Evolutionary conservation across 768 basidiomycete species (phyloP).

Genomic region (Cantharellus cinnabarinus): DNA sequence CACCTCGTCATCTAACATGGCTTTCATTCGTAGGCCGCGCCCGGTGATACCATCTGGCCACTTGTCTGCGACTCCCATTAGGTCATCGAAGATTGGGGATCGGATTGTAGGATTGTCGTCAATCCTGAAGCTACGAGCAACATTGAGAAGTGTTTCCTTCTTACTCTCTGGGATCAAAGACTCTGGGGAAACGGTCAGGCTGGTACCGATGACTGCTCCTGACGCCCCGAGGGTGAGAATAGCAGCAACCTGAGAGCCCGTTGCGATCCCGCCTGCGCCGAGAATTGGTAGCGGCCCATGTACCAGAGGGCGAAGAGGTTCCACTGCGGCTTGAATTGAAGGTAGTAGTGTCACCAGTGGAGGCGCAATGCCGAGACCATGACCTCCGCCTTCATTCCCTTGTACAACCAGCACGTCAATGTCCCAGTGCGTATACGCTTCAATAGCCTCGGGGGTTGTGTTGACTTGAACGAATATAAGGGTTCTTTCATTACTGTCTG

Average conservation of each 20-base stretch:
- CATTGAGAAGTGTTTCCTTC: conserved; percentile 27
- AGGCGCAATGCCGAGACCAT: conserved; percentile 36
- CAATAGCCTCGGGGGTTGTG: conserved; percentile 35
- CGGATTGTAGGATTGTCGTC: neutral
- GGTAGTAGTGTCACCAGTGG: conserved; percentile 43
- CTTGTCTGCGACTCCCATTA: neutral
- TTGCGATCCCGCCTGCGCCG: conserved; percentile 55
- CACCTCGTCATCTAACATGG: neutral
- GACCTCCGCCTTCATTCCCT: conserved; percentile 69
- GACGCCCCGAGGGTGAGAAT: conserved; percentile 45
- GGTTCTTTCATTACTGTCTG: conserved; percentile 25
- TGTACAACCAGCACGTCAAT: conserved; percentile 60
- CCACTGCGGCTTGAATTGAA: conserved; percentile 26
- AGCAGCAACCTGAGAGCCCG: conserved; percentile 43
- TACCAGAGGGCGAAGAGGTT: conserved; percentile 20
- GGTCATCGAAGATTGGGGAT: neutral
- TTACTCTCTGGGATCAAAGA: conserved; percentile 33
- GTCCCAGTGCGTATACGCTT: conserved; percentile 45
- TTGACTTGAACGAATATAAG: conserved; percentile 46
- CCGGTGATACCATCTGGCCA: neutral
- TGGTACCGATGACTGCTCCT: conserved; percentile 53
- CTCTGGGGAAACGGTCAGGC: conserved; percentile 50
- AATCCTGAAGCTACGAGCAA: neutral
- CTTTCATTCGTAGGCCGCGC: neutral
- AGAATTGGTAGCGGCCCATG: conserved; percentile 22